Base-by-base conservation (phyloP, 2,329 filamentous ascomycete genomes). In the Hymenoscyphus repandus region DNA sequence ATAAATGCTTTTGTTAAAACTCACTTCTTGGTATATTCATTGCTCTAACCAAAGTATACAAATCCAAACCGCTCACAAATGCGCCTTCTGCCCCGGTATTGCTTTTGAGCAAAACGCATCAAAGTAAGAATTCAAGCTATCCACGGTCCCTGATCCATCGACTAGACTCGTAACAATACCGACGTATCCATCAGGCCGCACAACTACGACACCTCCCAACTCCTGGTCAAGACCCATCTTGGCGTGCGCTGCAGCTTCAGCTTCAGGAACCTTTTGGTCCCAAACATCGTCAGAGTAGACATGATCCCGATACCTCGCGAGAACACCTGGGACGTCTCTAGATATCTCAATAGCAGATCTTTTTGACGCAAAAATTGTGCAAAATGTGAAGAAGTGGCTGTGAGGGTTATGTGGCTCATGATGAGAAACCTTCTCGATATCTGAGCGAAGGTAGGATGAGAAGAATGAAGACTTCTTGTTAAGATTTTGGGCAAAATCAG, bases 361-460 rank as follows among this genome's bases (percentile, higher is more conserved):
- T 47, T 76, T 76, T 0, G 79, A 75, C 11, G 87, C 83, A 65
- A 95, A 86, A 55, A 95, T 74, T 36, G 88, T 83, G 63, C 82
- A 88, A 50, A 96, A 68, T 1, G 88, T 89, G 71, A 88, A 91
- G 72, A 96, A 90, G 41, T 75, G 73, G 58, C 85, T 89, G 70
- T 96, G 90, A 0, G 91, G 91, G 69, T 90, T 91, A 71, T 95
- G 82, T 37, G 74, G 78, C 70, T 96, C 90, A 69, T 91, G 88
- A 68, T 89, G 82, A 2, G 80, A 82, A 38, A 91, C 81, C 3
- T 72, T 64, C 33, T 74, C 74, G 36, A 82, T 70, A 59, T 91
- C 86, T 0, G 73, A 51, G 42, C 85, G 77, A 18, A 77, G 70
- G 68, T 86, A 91, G 3, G 76, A 70, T 2, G 77, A 72, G 67